phyloP scores from a whole-genome alignment of 2,329 filamentous ascomycete species.

The Aspergillus ochraceus region DNA sequence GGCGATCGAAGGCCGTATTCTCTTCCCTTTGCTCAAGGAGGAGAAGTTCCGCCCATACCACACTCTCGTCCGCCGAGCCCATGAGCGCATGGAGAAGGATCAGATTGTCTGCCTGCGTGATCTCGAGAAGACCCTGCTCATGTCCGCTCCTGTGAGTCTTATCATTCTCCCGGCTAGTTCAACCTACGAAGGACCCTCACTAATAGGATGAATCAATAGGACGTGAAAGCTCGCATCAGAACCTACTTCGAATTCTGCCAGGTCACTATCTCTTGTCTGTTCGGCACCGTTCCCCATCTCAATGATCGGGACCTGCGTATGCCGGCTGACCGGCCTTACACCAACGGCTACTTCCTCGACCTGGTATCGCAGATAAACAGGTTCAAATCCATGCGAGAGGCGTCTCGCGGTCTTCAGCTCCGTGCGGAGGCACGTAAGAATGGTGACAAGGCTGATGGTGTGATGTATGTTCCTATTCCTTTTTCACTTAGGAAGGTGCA shows the following conservation, averaged over 20 bases:
- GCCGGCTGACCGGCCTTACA: conserved; percentile 85
- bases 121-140: conserved; percentile 88
- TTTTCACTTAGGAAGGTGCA: background rate
- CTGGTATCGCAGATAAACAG: conserved; percentile 89
- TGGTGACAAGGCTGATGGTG: conserved; percentile 52
- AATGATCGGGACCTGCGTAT: conserved; percentile 83
- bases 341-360: conserved; percentile 95
- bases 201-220: conserved; percentile 1
- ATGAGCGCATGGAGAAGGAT: conserved; percentile 75
- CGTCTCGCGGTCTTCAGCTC: conserved; percentile 65
- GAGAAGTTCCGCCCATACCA: conserved; percentile 76
- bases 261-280: conserved; percentile 84
- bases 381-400: conserved; percentile 82
- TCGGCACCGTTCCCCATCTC: conserved; percentile 82
- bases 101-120: conserved; percentile 90
- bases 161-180: conserved; percentile 55
- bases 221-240: conserved; percentile 54
- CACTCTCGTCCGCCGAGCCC: conserved; percentile 74
- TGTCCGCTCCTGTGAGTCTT: conserved; percentile 88
- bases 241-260: conserved; percentile 88
- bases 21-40: conserved; percentile 75
- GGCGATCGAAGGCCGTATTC: conserved; percentile 76
- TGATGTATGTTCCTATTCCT: background rate
- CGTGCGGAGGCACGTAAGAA: conserved; percentile 7
- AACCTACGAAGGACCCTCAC: background rate